phyloP scores from a whole-genome alignment of 805 yeast genomes.

The Monosporozyma aerobia region DNA sequence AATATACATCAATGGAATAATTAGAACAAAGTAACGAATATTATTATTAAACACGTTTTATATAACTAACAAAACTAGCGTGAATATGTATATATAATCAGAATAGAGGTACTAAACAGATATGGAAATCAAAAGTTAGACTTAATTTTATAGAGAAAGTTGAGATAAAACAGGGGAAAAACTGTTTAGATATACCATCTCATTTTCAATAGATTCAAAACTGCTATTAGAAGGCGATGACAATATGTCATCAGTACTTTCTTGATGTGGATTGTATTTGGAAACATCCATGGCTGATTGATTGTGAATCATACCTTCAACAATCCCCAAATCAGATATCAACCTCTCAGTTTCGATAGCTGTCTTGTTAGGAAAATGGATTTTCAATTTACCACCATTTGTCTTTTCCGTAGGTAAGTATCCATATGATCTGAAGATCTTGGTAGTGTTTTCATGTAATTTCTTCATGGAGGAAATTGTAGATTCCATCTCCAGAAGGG shows the following conservation, averaged over 20 bases:
- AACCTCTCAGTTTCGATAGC: conserved; percentile 45
- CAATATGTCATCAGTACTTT: background rate
- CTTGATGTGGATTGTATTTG: conserved; percentile 17
- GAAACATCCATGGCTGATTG: background rate
- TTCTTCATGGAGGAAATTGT: conserved; percentile 2
- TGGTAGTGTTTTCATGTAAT: conserved; percentile 20
- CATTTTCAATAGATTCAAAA: background rate
- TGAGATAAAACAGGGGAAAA: conserved; percentile 16
- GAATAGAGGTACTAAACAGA: background rate
- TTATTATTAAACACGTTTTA: no score
- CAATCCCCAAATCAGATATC: conserved; percentile 49
- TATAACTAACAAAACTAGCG: no score
- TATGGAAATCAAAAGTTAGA: background rate
- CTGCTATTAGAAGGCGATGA: background rate
- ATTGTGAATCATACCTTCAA: conserved; percentile 43
- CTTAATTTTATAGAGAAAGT: background rate
- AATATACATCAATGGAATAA: no score
- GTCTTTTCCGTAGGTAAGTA: conserved; percentile 51
- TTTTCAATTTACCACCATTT: conserved; percentile 32
- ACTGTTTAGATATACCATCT: background rate
- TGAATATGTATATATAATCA: background rate
- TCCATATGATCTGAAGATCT: conserved; percentile 47
- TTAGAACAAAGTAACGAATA: no score
- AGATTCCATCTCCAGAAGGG: conserved; percentile 3
- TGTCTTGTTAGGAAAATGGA: conserved; percentile 68